Conservation (phyloP, 2,329 filamentous ascomycete species). For the Fusarium cyanostomum region DNA sequence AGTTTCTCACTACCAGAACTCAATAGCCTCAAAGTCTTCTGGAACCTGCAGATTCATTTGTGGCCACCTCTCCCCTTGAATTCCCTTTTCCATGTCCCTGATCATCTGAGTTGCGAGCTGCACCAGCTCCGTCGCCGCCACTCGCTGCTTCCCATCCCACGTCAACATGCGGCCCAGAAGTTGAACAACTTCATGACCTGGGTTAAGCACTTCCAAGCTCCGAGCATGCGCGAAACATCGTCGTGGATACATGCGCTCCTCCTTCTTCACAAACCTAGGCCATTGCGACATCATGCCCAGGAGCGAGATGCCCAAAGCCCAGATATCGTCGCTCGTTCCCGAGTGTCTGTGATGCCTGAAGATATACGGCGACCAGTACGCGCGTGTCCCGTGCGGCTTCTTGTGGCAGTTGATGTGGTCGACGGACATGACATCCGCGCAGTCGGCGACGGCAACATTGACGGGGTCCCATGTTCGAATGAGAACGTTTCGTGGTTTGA, state of each 20-base stretch:
- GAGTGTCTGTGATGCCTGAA: conserved; percentile 21
- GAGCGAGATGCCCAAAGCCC: conserved; percentile 47
- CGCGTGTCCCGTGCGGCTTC: conserved; percentile 38
- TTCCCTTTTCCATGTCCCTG: not conserved
- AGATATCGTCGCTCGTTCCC: conserved; percentile 47
- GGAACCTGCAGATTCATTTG: conserved; percentile 37
- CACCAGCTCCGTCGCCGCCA: conserved; percentile 36
- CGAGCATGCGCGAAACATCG: conserved; percentile 39
- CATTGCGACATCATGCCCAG: conserved; percentile 45
- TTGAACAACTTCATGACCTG: conserved; percentile 33
- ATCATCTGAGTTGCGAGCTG: conserved; percentile 14
- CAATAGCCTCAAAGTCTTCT: conserved; percentile 36
- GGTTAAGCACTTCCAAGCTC: conserved; percentile 39
- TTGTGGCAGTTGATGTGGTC: conserved; percentile 11
- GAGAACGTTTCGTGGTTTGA: conserved; percentile 48
- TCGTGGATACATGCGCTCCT: conserved; percentile 37
- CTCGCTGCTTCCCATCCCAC: conserved; percentile 30
- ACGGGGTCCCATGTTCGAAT: conserved; percentile 42
- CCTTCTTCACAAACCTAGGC: conserved; percentile 32
- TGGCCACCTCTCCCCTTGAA: not conserved
- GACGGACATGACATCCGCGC: conserved; percentile 41
- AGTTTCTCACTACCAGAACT: conserved; percentile 43
- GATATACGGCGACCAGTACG: conserved; percentile 47
- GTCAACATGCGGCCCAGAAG: conserved; percentile 38
- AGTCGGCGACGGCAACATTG: conserved; percentile 46